A percentile compares a stretch with the other conserved stretches of the same genome.
phyloP scores from a whole-genome alignment of 164 flowering plant genomes.

The Dillenia turbinata region DNA sequence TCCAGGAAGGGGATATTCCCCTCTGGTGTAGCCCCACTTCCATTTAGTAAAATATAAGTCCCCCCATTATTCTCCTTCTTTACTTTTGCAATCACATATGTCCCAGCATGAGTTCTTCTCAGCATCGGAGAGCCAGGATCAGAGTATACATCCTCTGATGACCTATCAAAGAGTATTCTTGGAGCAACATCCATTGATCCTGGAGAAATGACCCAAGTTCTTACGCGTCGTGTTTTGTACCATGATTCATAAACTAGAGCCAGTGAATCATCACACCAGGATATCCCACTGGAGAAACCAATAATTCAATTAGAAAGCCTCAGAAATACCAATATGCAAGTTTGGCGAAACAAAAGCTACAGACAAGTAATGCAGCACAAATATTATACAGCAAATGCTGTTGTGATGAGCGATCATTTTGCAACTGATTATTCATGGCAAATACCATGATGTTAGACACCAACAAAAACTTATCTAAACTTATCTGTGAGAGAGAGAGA shows the following conservation, averaged over 20 bases:
- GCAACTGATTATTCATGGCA: no score
- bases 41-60: constrained; percentile 71
- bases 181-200: constrained; percentile 57
- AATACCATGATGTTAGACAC: no score
- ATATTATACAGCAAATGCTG: no score
- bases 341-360: no score
- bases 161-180: constrained; percentile 88
- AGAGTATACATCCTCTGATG: constrained; percentile 96
- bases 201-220: constrained; percentile 92
- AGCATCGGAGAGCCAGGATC: constrained; percentile 98
- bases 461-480: no score
- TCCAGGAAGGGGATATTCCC: constrained; percentile 96
- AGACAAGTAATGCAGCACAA: no score
- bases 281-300: constrained; percentile 59
- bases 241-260: constrained; percentile 95
- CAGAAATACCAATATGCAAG: no score
- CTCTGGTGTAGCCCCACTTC: constrained; percentile 95
- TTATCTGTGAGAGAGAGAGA: no score
- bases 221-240: constrained; percentile 83
- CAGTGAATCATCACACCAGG: constrained; percentile 94
- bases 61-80: constrained; percentile 67
- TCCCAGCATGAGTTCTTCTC: constrained; percentile 77
- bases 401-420: no score
- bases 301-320: background rate
- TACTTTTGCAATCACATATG: constrained; percentile 82